Conservation (phyloP, 352 stramenopile species). For the Phytophthora sp. region DNA sequence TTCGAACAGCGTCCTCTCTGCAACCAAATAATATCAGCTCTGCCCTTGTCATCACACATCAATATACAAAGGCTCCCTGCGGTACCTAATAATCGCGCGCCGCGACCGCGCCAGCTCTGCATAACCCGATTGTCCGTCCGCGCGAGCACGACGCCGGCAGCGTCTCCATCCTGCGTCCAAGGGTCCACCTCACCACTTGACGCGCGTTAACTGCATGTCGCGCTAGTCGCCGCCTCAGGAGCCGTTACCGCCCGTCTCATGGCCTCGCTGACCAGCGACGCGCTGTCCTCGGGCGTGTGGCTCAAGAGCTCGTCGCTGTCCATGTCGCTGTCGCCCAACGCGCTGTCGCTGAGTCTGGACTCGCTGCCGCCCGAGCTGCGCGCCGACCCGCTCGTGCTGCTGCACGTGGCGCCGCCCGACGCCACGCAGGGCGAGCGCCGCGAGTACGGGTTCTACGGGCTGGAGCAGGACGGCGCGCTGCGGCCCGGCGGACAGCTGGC, state of each 20-base stretch:
- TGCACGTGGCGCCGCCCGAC: constrained; percentile 5
- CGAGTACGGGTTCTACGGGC: constrained; percentile 67
- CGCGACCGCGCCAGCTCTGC: no score
- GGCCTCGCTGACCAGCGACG: constrained; percentile 13
- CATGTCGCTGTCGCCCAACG: constrained; percentile 22
- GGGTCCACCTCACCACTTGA: neutral
- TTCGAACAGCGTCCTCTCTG: no score
- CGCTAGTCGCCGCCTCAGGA: constrained; percentile 18
- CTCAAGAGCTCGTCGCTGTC: constrained; percentile 47
- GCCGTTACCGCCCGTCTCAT: constrained; percentile 26
- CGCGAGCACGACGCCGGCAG: neutral
- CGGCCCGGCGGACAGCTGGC: constrained; percentile 55
- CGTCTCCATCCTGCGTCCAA: neutral
- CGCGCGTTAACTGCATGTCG: no score
- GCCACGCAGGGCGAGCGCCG: constrained; percentile 20
- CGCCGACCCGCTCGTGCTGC: constrained; percentile 12
- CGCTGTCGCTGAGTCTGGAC: constrained; percentile 31
- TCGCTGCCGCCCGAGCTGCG: constrained; percentile 29
- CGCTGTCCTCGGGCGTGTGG: constrained; percentile 33
- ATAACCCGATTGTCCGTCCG: constrained; percentile 3
- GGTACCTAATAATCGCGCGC: neutral
- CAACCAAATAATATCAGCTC: no score
- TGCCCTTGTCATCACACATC: neutral
- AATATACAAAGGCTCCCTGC: neutral
- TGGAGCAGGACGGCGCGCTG: constrained; percentile 69